A percentile compares a stretch with the other conserved stretches of the same genome.
Conservation (phyloP, 306 rosid genomes). For the Pyrus bretschneideri region DNA sequence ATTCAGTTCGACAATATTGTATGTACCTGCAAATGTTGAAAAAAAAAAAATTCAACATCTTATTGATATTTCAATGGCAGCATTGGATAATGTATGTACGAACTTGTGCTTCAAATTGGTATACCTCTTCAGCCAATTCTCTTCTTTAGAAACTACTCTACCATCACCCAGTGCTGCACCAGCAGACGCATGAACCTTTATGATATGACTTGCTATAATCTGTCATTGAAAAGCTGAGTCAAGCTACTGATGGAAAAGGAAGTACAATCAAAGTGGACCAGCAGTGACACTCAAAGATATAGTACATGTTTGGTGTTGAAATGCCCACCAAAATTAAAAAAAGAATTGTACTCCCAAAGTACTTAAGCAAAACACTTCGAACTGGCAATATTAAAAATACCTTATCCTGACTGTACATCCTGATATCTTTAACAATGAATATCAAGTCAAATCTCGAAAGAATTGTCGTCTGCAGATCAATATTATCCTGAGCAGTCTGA, state of each 20-base stretch:
- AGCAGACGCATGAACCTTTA: conserved; percentile 83
- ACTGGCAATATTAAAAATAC: conserved; percentile 33
- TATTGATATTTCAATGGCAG: conserved; percentile 12
- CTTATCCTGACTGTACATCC: conserved; percentile 92
- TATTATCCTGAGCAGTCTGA: conserved; percentile 98
- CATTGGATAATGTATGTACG: not conserved
- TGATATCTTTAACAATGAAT: conserved; percentile 95
- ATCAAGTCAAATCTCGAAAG: conserved; percentile 94
- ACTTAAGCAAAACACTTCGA: not conserved
- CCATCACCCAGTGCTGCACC: conserved; percentile 45
- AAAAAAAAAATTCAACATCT: conserved; percentile 13
- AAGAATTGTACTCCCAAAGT: not conserved
- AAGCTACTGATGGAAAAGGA: not conserved
- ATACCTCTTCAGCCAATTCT: conserved; percentile 95
- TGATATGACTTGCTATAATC: conserved; percentile 88
- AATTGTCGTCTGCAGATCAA: conserved; percentile 97
- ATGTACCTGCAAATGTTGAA: conserved; percentile 58
- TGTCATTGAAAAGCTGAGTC: conserved; percentile 29
- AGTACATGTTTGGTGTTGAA: not conserved
- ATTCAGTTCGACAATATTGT: conserved; percentile 71
- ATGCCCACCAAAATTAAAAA: not conserved
- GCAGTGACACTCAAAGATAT: not conserved
- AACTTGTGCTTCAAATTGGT: not conserved
- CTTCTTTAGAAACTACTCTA: conserved; percentile 53
- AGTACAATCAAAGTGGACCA: not conserved